phyloP scores from a whole-genome alignment of 306 rosid species.

The Gastrolobium villosum region DNA sequence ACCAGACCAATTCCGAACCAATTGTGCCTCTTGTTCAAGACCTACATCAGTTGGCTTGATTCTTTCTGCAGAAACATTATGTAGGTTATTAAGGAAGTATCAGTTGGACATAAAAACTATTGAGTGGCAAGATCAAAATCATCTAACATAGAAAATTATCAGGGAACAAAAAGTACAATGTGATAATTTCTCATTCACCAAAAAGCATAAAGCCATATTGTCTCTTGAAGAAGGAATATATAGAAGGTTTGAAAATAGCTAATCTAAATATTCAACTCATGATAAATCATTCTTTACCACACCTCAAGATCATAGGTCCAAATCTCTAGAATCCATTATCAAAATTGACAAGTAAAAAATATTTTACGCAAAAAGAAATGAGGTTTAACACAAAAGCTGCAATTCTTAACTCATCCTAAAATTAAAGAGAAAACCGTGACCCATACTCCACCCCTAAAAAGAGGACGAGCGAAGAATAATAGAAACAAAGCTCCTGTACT shows the following conservation, averaged over 20 bases:
- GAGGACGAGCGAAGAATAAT: neutral
- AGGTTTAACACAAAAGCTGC: conserved; percentile 33
- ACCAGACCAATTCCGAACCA: conserved; percentile 83
- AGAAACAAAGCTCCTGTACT: conserved; percentile 8
- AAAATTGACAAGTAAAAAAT: neutral
- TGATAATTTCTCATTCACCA: conserved; percentile 4
- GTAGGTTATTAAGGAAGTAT: conserved; percentile 15
- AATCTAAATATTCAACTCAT: neutral
- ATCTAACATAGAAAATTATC: conserved; percentile 36
- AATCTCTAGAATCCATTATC: conserved; percentile 1
- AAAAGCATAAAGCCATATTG: neutral
- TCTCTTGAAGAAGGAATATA: neutral
- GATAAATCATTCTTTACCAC: conserved; percentile 10
- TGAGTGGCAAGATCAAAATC: conserved; percentile 22
- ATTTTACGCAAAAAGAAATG: neutral
- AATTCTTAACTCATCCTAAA: conserved; percentile 1
- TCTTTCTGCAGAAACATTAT: conserved; percentile 42
- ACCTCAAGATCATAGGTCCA: neutral
- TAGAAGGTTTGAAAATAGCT: neutral
- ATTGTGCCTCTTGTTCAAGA: conserved; percentile 71
- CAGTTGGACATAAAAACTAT: conserved; percentile 2
- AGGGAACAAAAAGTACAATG: neutral
- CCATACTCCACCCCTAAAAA: conserved; percentile 1
- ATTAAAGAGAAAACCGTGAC: conserved; percentile 21
- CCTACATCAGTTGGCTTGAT: conserved; percentile 63